Conservation (phyloP, 1,284 basidiomycete genomes). For the Papiliotrema flavescens region DNA sequence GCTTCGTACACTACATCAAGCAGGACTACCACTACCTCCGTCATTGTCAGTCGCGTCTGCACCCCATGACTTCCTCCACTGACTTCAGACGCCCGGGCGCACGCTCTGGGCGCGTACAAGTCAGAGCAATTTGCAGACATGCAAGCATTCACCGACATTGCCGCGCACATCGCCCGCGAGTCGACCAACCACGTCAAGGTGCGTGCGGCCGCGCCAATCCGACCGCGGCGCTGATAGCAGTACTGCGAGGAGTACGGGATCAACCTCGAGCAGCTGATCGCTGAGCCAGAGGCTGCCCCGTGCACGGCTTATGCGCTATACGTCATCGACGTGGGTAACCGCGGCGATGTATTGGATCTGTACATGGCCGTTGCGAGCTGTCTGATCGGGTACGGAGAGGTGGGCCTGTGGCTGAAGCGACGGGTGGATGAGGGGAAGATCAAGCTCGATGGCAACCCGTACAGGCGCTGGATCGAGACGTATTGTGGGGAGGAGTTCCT, state of each 20-base stretch:
- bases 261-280: constrained; percentile 58
- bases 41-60: constrained; percentile 39
- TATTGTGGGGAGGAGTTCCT: constrained; percentile 72
- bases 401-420: constrained; percentile 72
- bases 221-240: constrained; percentile 13
- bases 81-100: constrained; percentile 50
- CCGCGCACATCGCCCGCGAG: constrained; percentile 65
- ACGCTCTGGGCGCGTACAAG: constrained; percentile 70
- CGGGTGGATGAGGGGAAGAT: constrained; percentile 57
- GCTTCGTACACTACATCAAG: constrained; percentile 80
- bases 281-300: constrained; percentile 62
- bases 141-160: constrained; percentile 61
- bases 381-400: constrained; percentile 90
- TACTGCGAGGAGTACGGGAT: constrained; percentile 72
- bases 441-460: constrained; percentile 64
- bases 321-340: constrained; percentile 70
- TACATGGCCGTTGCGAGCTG: constrained; percentile 81
- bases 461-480: constrained; percentile 73
- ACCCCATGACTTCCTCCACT: neutral
- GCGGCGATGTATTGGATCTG: constrained; percentile 68
- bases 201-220: constrained; percentile 7
- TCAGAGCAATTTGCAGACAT: constrained; percentile 65
- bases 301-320: constrained; percentile 85
- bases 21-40: constrained; percentile 55
- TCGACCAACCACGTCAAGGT: constrained; percentile 64